Evolutionary conservation across 2,329 filamentous ascomycete genomes (phyloP).

Genomic region (Ophiostoma triangulosporum): DNA sequence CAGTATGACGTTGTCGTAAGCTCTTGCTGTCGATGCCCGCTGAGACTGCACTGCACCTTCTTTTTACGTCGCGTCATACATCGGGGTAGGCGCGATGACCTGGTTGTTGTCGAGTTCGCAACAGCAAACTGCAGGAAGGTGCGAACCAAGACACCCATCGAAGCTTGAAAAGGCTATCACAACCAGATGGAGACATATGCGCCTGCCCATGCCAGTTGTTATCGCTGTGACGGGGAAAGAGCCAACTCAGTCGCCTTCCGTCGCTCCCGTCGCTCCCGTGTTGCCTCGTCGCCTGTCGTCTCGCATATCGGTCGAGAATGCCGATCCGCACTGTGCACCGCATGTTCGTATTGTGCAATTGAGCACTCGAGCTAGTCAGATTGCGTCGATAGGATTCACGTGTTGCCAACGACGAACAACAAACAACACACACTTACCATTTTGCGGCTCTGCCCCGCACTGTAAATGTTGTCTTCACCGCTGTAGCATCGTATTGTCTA

Average conservation of each 20-base stretch:
- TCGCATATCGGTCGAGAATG: no score
- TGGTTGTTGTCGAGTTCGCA: neutral
- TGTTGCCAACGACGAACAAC: no score
- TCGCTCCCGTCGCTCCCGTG: neutral
- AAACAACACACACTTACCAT: no score
- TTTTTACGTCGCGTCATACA: no score
- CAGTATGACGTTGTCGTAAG: neutral
- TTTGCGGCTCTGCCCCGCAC: no score
- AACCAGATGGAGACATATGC: neutral
- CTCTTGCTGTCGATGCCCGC: neutral
- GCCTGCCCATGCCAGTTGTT: constrained; percentile 2
- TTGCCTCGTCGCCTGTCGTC: neutral
- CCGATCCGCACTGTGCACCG: no score
- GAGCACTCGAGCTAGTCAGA: no score
- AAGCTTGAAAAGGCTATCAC: neutral
- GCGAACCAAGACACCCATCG: neutral
- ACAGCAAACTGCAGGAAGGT: neutral
- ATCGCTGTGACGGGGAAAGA: neutral
- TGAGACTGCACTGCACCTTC: no score
- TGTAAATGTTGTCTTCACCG: neutral
- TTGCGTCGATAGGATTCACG: no score
- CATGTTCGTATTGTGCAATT: no score
- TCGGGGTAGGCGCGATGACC: no score
- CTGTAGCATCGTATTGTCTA: neutral
- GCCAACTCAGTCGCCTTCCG: neutral